Evolutionary conservation across 2,329 filamentous ascomycete species (phyloP).

Genomic region (Blumeriella jaapii): DNA sequence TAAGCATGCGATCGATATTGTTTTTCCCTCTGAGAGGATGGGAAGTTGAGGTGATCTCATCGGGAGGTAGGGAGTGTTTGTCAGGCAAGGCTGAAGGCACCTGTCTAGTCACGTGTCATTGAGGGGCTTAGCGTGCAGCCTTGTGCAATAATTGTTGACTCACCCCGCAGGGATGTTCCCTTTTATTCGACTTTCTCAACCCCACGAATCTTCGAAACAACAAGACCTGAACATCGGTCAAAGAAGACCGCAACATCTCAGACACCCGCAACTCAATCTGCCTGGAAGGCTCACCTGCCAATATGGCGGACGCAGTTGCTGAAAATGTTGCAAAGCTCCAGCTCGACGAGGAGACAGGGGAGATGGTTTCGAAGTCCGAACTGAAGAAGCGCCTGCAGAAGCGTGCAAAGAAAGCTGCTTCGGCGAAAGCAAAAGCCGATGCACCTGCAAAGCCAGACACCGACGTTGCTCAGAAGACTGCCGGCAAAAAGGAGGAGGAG

Average conservation of each 20-base stretch:
- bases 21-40: not conserved
- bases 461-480: slow-evolving; percentile 19
- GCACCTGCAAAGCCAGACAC: slow-evolving; percentile 21
- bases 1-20: slow-evolving; percentile 10
- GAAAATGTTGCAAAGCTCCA: slow-evolving; percentile 43
- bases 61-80: not conserved
- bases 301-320: slow-evolving; percentile 36
- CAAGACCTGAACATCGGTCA: too few relatives aligned
- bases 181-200: not conserved
- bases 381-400: slow-evolving; percentile 50
- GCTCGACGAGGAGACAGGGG: slow-evolving; percentile 52
- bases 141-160: too few relatives aligned
- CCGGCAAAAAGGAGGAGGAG: slow-evolving; percentile 25
- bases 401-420: slow-evolving; percentile 43
- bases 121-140: too few relatives aligned
- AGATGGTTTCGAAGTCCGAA: slow-evolving; percentile 53
- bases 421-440: slow-evolving; percentile 40
- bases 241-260: too few relatives aligned
- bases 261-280: not conserved
- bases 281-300: not conserved
- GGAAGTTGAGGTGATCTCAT: not conserved
- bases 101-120: too few relatives aligned
- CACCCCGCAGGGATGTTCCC: too few relatives aligned
- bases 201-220: not conserved
- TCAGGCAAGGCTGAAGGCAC: slow-evolving; percentile 3